A percentile compares a stretch with the other conserved stretches of the same genome.
phyloP scores from a whole-genome alignment of 805 yeast genomes.

The Kurtzmaniella fragi region DNA sequence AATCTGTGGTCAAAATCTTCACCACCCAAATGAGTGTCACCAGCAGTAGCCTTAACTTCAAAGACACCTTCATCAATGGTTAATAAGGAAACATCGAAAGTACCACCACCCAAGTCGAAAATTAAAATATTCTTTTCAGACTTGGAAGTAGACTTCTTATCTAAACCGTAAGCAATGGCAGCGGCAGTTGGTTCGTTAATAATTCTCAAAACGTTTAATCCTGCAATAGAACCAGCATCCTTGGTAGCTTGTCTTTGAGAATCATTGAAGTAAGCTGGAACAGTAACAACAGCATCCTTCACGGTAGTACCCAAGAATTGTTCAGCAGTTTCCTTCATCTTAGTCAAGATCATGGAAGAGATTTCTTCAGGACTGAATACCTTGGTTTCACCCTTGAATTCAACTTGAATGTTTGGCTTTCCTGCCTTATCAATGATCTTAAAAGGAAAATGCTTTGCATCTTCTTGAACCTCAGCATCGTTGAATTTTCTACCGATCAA shows the following conservation, averaged over 20 bases:
- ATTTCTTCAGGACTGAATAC: constrained; percentile 91
- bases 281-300: constrained; percentile 46
- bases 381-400: constrained; percentile 83
- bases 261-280: constrained; percentile 41
- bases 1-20: constrained; percentile 91
- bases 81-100: constrained; percentile 86
- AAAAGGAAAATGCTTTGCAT: constrained; percentile 87
- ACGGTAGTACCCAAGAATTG: constrained; percentile 81
- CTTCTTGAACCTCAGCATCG: constrained; percentile 75
- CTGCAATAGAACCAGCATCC: constrained; percentile 42
- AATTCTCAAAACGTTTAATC: constrained; percentile 40
- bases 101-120: constrained; percentile 97
- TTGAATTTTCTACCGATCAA: constrained; percentile 78
- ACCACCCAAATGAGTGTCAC: constrained; percentile 98
- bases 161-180: constrained; percentile 42
- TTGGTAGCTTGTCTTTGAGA: constrained; percentile 43
- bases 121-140: constrained; percentile 88
- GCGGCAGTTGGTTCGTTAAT: constrained; percentile 44
- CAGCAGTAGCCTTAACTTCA: constrained; percentile 90
- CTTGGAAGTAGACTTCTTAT: constrained; percentile 41
- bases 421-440: constrained; percentile 71
- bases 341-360: constrained; percentile 85
- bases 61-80: constrained; percentile 89
- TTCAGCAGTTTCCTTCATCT: constrained; percentile 94
- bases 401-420: constrained; percentile 85